These are phyloP conservation scores for Melampsora americana DNA, from an alignment of 1,284 basidiomycete genomes.

Conservation along the genomic window DNA sequence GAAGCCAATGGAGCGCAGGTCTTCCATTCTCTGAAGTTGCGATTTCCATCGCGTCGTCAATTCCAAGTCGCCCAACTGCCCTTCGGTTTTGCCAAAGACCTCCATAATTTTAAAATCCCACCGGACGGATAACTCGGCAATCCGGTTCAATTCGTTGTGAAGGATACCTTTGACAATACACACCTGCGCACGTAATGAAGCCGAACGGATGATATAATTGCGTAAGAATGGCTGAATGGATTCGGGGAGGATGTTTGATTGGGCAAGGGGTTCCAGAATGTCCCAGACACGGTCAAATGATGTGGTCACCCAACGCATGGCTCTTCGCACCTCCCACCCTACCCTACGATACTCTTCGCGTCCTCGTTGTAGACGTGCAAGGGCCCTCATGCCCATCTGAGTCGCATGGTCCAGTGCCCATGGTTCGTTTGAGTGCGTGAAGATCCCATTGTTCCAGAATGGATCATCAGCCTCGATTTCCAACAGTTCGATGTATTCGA, in stretches of 20 bases:
- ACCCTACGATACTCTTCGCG: conserved; percentile 2
- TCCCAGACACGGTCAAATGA: background rate
- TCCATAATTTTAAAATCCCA: background rate
- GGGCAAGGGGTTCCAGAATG: background rate
- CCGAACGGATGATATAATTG: background rate
- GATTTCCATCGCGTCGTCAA: background rate
- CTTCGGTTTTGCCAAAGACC: background rate
- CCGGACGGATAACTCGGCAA: background rate
- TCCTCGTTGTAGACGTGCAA: background rate
- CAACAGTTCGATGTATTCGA: background rate
- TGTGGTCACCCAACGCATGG: background rate
- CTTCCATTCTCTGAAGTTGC: background rate
- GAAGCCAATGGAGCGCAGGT: too few relatives aligned
- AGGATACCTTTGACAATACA: background rate
- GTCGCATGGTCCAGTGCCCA: conserved; percentile 18
- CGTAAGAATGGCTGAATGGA: background rate
- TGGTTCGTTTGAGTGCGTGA: conserved; percentile 11
- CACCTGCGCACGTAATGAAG: background rate
- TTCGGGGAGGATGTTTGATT: background rate
- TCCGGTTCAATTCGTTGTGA: conserved; percentile 11
- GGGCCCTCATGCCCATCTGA: conserved; percentile 14
- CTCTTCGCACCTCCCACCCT: conserved; percentile 3
- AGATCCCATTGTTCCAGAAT: conserved; percentile 17
- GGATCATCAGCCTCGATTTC: background rate
- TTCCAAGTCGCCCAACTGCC: background rate